Base-by-base conservation (phyloP, 2,329 filamentous ascomycete genomes). In the Cytospora piceae region DNA sequence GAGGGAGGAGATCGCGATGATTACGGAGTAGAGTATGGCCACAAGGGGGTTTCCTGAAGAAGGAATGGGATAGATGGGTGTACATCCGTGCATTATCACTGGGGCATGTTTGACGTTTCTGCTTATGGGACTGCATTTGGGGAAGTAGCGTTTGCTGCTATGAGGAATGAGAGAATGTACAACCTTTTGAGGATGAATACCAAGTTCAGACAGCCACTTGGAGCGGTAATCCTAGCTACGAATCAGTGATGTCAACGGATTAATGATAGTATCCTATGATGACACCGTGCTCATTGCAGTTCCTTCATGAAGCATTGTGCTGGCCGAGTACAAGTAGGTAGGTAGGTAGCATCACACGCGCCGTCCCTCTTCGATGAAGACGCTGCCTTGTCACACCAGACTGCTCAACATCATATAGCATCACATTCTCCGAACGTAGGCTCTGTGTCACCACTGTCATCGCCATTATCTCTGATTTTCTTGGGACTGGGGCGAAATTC, bases 1-100 rank as follows among this genome's bases (percentile, higher is more conserved):
- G 75, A 85, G 87, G 76, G 84, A 89, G 78, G 86, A 82, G 71
- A 87, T 88, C 61, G 80, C 83, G 2, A 82, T 81, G 71, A 76
- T 83, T 56, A 73, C 79, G 66, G 80, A 75, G 68, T 67, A 61
- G 39, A 2, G 15, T 14, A 20, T 37, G 24, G 12, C 20, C 17
- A 15, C 3, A 15, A 49, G 8, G 39, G 39, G 39, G 17, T 5
- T 42, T 14, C 24, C 15, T 24, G 46, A 22, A 3, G n/a, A 49
- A 49, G 4, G 11, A 6, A 24, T 49, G 46, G 24, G 1, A 49
- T 46, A n/a, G 42, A 9, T 24, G 46, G 9, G 4, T 14, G 22
- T 24, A 24, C 8, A 22, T n/a, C 11, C 12, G 46, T 49, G 20
- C 3, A 4, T 24, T 49, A 24, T 14, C 2, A 49, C n/a, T 24